phyloP scores from a whole-genome alignment of 441 rosid genomes.

The Pelargonium myrrhifolium region DNA sequence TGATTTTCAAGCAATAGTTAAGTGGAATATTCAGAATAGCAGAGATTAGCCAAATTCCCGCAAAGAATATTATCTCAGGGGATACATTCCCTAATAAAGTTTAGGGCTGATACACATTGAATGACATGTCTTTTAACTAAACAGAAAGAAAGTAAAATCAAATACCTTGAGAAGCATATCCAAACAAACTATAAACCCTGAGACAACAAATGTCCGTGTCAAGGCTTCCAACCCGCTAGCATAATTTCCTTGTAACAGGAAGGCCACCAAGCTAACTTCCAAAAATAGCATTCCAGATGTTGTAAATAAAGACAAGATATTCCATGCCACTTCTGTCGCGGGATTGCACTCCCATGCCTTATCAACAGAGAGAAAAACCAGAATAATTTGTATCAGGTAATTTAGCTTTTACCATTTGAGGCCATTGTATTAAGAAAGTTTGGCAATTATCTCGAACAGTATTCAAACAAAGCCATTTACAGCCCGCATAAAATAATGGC shows the following conservation, averaged over 20 bases:
- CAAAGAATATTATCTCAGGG: neutral
- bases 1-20: neutral
- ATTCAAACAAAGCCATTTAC: too few species aligned
- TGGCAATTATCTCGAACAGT: too few species aligned
- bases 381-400: neutral
- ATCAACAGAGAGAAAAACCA: conserved; percentile 6
- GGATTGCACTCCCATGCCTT: conserved; percentile 83
- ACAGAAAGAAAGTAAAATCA: neutral
- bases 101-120: neutral
- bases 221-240: conserved; percentile 71
- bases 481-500: too few species aligned
- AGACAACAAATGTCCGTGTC: conserved; percentile 62
- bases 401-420: too few species aligned
- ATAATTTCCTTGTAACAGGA: conserved; percentile 79
- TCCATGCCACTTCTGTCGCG: conserved; percentile 69
- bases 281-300: conserved; percentile 84
- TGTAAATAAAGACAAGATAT: conserved; percentile 64
- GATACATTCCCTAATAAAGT: neutral
- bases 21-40: neutral
- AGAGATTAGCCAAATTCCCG: neutral
- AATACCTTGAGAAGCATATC: conserved; percentile 83
- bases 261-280: conserved; percentile 94
- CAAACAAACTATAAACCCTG: conserved; percentile 59
- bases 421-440: too few species aligned
- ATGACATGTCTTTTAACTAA: neutral